A percentile compares a stretch with the other conserved stretches of the same genome.
Evolutionary conservation across 495 filamentous ascomycete species (phyloP).

Genomic region (Podospora pseudoanserina): DNA sequence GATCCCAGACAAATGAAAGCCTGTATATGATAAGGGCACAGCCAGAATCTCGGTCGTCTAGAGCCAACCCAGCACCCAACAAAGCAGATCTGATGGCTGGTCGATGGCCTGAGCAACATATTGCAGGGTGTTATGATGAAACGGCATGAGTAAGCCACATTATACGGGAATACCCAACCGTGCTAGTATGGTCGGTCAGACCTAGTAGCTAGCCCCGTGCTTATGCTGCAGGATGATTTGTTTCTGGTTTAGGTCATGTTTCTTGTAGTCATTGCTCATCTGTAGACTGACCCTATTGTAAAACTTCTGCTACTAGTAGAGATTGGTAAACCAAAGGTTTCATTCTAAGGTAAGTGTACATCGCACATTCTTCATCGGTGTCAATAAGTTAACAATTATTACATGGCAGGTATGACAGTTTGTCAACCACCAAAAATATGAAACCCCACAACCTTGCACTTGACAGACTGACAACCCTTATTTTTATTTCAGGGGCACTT

Average conservation of each 20-base stretch:
- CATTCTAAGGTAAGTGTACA: neutral
- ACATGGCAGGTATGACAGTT: neutral
- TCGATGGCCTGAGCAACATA: neutral
- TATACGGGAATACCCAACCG: neutral
- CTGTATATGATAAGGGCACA: neutral
- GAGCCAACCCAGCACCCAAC: neutral
- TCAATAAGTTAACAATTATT: neutral
- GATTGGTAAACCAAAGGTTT: neutral
- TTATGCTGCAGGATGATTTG: neutral
- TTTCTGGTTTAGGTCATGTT: neutral
- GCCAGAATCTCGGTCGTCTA: neutral
- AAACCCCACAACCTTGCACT: neutral
- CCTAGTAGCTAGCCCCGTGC: neutral
- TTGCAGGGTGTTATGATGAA: neutral
- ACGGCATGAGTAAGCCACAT: slow-evolving; percentile 1
- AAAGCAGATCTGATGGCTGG: neutral
- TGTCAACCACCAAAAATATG: neutral
- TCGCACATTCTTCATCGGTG: neutral
- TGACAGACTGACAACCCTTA: neutral
- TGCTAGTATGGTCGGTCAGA: neutral
- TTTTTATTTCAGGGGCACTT: neutral
- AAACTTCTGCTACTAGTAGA: neutral
- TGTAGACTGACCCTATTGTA: neutral
- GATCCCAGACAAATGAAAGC: neutral
- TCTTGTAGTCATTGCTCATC: neutral